These are phyloP conservation scores for Pichia sp. DNA, from an alignment of 1,139 yeast genomes.

Conservation along the genomic window DNA sequence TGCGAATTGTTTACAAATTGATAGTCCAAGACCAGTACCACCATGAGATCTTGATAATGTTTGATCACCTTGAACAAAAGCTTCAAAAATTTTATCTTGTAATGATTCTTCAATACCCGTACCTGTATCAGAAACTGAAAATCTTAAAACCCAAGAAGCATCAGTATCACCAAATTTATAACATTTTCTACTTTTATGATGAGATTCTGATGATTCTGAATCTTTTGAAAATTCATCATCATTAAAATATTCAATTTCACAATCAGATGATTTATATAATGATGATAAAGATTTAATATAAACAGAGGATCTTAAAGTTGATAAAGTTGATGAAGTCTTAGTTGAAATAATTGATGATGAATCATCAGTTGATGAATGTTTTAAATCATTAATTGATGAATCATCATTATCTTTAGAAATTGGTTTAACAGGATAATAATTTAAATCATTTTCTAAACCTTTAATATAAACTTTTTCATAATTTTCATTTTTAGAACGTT, in stretches of 20 bases:
- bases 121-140: conserved; percentile 84
- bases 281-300: conserved; percentile 23
- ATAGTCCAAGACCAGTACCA: conserved; percentile 92
- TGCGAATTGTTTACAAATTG: conserved; percentile 88
- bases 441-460: conserved; percentile 15
- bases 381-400: background rate
- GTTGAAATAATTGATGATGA: conserved; percentile 8
- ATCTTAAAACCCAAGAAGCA: conserved; percentile 54
- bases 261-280: conserved; percentile 19
- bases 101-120: conserved; percentile 81
- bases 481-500: conserved; percentile 31
- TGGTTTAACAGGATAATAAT: conserved; percentile 14
- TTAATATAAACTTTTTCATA: conserved; percentile 35
- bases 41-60: conserved; percentile 87
- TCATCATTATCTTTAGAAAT: conserved; percentile 2
- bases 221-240: conserved; percentile 17
- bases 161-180: conserved; percentile 31
- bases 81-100: conserved; percentile 85
- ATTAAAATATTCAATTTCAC: conserved; percentile 13
- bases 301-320: conserved; percentile 21
- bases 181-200: conserved; percentile 35
- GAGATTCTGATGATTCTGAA: conserved; percentile 28
- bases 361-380: conserved; percentile 5
- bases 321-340: conserved; percentile 16
- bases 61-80: conserved; percentile 95